These are phyloP conservation scores for Colletotrichum tamarilloi DNA, from an alignment of 2,329 filamentous ascomycete species.

Conservation along the genomic window DNA sequence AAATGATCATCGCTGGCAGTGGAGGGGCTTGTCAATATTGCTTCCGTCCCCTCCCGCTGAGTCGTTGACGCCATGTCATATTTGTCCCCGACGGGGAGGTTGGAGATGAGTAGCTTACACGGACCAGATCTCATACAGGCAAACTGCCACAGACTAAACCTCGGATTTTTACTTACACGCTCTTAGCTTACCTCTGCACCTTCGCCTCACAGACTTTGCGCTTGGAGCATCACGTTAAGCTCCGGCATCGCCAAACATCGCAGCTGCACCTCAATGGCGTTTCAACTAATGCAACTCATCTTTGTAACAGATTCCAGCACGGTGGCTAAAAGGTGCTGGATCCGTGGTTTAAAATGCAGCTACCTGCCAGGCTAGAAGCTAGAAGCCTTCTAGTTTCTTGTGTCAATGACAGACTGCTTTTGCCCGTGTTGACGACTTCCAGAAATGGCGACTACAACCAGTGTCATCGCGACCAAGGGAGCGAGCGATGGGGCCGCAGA, in stretches of 20 bases:
- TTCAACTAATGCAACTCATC: background rate
- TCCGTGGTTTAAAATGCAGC: background rate
- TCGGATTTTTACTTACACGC: background rate
- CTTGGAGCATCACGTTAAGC: background rate
- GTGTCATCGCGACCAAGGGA: background rate
- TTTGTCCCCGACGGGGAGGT: background rate
- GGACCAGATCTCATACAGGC: background rate
- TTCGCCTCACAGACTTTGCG: constrained; percentile 3
- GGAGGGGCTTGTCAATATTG: background rate
- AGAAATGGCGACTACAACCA: background rate
- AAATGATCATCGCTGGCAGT: background rate
- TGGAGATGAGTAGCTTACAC: background rate
- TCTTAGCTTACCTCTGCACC: background rate
- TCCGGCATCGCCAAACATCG: background rate
- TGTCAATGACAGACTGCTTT: background rate
- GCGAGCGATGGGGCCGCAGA: background rate
- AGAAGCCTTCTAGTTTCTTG: background rate
- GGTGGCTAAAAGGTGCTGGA: background rate
- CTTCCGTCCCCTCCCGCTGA: background rate
- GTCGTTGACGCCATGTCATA: background rate
- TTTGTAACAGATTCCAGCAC: background rate
- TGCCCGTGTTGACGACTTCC: background rate
- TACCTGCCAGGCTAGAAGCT: background rate
- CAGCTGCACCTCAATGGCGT: background rate
- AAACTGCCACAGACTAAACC: background rate